Evolutionary conservation across 257 asterid genomes (phyloP).

Genomic region (Linaria vulgaris): DNA sequence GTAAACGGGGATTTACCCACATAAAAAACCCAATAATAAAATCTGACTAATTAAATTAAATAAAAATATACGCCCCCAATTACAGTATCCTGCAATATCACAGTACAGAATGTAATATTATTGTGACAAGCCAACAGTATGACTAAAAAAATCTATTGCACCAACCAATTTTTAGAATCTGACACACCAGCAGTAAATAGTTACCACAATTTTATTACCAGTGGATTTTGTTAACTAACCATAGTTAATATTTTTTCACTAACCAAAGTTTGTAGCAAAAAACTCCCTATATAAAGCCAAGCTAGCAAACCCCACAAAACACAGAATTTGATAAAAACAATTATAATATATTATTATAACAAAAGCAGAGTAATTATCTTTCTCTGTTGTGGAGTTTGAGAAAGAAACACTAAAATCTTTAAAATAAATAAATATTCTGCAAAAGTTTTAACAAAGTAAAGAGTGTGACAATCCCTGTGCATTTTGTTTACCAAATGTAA

Average conservation of each 20-base stretch:
- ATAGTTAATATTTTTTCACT: no score
- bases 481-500: constrained; percentile 31
- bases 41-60: not conserved
- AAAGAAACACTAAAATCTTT: constrained; percentile 32
- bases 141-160: constrained; percentile 26
- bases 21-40: not conserved
- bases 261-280: constrained; percentile 24
- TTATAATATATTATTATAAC: not conserved
- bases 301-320: constrained; percentile 25
- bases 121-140: constrained; percentile 24
- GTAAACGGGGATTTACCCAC: not conserved
- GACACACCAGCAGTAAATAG: constrained; percentile 34
- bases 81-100: constrained; percentile 29
- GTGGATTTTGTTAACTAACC: constrained; percentile 17
- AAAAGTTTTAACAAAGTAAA: constrained; percentile 41
- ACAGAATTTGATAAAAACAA: not conserved
- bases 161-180: constrained; percentile 33
- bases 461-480: constrained; percentile 47
- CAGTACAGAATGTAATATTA: constrained; percentile 16
- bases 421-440: constrained; percentile 8
- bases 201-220: constrained; percentile 26
- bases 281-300: constrained; percentile 35
- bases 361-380: constrained; percentile 12
- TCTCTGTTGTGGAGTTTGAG: constrained; percentile 22
- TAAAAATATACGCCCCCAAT: constrained; percentile 12